Evolutionary conservation across 1,139 yeast species (phyloP).

Genomic region (Debaryomyces singareniensis): DNA sequence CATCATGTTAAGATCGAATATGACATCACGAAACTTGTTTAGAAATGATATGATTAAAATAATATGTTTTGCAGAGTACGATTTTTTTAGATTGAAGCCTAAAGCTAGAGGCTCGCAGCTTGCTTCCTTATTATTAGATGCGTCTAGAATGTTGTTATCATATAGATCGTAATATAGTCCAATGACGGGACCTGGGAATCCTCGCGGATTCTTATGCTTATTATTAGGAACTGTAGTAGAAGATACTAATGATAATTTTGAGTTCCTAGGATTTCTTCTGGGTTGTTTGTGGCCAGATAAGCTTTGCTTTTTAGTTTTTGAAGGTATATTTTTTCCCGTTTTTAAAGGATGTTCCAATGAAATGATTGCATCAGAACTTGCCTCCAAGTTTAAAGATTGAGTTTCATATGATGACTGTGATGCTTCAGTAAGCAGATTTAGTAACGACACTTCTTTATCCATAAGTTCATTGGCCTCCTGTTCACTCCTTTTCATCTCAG

Average conservation of each 20-base stretch:
- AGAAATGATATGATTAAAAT: slow-evolving; percentile 36
- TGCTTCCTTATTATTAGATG: slow-evolving; percentile 14
- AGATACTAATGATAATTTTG: slow-evolving; percentile 10
- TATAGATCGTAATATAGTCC: slow-evolving; percentile 31
- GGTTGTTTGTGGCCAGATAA: slow-evolving; percentile 2
- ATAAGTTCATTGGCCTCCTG: slow-evolving; percentile 1
- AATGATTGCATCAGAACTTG: not conserved
- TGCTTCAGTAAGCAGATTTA: not conserved
- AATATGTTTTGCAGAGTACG: slow-evolving; percentile 43
- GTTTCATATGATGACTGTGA: not conserved
- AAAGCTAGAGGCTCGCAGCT: slow-evolving; percentile 21
- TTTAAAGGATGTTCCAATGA: not conserved
- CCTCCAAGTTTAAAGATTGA: not conserved
- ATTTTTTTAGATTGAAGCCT: slow-evolving; percentile 21
- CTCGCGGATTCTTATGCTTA: slow-evolving; percentile 25
- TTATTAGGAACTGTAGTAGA: slow-evolving; percentile 30
- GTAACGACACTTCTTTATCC: not conserved
- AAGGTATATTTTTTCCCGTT: not conserved
- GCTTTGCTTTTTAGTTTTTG: slow-evolving; percentile 1
- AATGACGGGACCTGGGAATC: slow-evolving; percentile 36
- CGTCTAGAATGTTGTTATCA: slow-evolving; percentile 28
- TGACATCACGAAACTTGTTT: slow-evolving; percentile 30
- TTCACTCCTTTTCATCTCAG: slow-evolving; percentile 5
- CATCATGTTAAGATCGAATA: slow-evolving; percentile 21
- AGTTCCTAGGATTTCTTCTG: slow-evolving; percentile 2